These are phyloP conservation scores for Salvia splendens DNA, from an alignment of 257 asterid species.

Conservation along the genomic window DNA sequence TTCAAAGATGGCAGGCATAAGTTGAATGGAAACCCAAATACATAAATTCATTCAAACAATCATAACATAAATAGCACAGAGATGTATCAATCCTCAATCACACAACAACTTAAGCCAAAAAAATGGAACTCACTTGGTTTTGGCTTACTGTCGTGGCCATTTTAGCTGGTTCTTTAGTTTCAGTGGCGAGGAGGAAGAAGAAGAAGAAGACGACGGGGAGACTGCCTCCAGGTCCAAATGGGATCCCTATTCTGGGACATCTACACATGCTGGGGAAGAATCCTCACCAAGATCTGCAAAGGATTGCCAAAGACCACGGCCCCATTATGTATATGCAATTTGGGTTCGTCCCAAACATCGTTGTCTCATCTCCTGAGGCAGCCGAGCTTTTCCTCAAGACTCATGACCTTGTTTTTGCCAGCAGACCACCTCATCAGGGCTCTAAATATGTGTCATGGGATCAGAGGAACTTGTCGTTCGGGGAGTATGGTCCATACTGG, in stretches of 20 bases:
- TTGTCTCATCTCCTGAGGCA: constrained; percentile 51
- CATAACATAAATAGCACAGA: not conserved
- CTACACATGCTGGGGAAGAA: constrained; percentile 55
- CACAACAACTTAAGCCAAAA: not conserved
- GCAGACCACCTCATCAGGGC: constrained; percentile 54
- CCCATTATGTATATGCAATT: constrained; percentile 52
- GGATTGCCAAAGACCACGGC: constrained; percentile 43
- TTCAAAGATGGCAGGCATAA: too few relatives aligned
- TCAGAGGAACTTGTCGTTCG: constrained; percentile 40
- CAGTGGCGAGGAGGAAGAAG: constrained; percentile 8
- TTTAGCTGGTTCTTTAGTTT: constrained; percentile 18
- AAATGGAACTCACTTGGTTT: constrained; percentile 29
- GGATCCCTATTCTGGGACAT: constrained; percentile 57
- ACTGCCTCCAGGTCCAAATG: constrained; percentile 55
- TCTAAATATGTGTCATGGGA: constrained; percentile 45
- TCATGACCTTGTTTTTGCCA: constrained; percentile 47
- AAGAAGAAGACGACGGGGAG: constrained; percentile 24
- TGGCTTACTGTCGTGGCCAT: constrained; percentile 19
- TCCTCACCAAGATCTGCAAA: constrained; percentile 50
- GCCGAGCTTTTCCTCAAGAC: constrained; percentile 57
- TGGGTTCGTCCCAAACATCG: constrained; percentile 40
- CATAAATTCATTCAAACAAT: too few relatives aligned
- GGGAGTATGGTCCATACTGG: constrained; percentile 53
- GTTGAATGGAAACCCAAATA: too few relatives aligned
- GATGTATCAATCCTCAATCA: not conserved